Conservation (phyloP, 2,329 filamentous ascomycete species). For the Fusarium sp. region DNA sequence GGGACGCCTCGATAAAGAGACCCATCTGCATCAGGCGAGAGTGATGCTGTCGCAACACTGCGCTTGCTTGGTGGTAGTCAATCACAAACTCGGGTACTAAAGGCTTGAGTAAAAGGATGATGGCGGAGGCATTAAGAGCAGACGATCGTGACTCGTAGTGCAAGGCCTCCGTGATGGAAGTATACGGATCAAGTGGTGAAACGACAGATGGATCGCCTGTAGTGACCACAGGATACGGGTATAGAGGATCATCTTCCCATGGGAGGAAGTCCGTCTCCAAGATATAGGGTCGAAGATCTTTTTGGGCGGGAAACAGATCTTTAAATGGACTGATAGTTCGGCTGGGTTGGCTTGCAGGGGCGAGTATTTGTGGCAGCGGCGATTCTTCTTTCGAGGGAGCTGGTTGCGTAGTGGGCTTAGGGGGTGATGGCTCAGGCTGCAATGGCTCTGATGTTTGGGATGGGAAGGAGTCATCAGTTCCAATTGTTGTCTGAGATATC, state of each 20-base stretch:
- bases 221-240: slow-evolving; percentile 59
- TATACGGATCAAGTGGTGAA: slow-evolving; percentile 67
- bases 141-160: slow-evolving; percentile 69
- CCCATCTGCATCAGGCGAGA: slow-evolving; percentile 70
- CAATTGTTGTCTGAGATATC: slow-evolving; percentile 62
- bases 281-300: slow-evolving; percentile 58
- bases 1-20: slow-evolving; percentile 71
- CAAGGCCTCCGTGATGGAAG: slow-evolving; percentile 66
- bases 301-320: slow-evolving; percentile 49
- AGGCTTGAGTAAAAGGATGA: slow-evolving; percentile 70
- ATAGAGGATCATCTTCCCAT: slow-evolving; percentile 69
- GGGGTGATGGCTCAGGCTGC: slow-evolving; percentile 33
- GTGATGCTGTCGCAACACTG: slow-evolving; percentile 72
- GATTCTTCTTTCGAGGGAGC: slow-evolving; percentile 9
- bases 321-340: slow-evolving; percentile 48
- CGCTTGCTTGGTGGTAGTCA: slow-evolving; percentile 66
- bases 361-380: slow-evolving; percentile 26
- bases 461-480: slow-evolving; percentile 52
- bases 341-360: slow-evolving; percentile 32
- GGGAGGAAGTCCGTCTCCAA: slow-evolving; percentile 71
- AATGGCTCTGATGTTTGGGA: slow-evolving; percentile 52
- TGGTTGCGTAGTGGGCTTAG: slow-evolving; percentile 27
- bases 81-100: slow-evolving; percentile 68
- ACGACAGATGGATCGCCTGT: slow-evolving; percentile 32
- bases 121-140: slow-evolving; percentile 70